These are phyloP conservation scores for Globisporangium parvum DNA, from an alignment of 352 stramenopile species.

Conservation along the genomic window DNA sequence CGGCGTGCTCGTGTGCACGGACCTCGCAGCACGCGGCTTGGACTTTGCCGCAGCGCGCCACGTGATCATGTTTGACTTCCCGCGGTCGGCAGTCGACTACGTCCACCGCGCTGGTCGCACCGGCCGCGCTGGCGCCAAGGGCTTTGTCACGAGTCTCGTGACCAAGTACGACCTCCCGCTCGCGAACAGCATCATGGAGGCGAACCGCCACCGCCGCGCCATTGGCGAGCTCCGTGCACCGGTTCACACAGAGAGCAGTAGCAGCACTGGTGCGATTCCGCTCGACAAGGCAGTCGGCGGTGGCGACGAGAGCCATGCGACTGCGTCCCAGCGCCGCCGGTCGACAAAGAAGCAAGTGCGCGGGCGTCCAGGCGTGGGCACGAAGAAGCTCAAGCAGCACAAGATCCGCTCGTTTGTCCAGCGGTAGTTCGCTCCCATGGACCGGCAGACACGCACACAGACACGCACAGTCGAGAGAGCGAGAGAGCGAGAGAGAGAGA, in stretches of 20 bases:
- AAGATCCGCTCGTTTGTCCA: constrained; percentile 33
- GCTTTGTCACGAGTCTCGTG: constrained; percentile 69
- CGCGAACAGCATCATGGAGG: constrained; percentile 57
- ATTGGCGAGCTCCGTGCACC: constrained; percentile 43
- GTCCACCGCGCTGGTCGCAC: constrained; percentile 88
- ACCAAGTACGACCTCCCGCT: constrained; percentile 66
- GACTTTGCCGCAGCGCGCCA: constrained; percentile 87
- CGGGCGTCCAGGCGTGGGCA: constrained; percentile 25
- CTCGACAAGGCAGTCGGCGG: constrained; percentile 4
- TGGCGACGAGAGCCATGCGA: background rate
- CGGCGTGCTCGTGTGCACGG: constrained; percentile 89
- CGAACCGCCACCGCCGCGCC: constrained; percentile 46
- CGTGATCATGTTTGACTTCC: constrained; percentile 94
- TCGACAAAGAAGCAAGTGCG: constrained; percentile 11
- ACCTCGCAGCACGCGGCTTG: constrained; percentile 89
- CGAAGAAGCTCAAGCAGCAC: constrained; percentile 52
- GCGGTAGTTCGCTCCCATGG: background rate
- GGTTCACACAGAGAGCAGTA: background rate
- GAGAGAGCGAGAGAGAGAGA: background rate
- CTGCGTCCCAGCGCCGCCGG: background rate
- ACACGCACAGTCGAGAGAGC: background rate
- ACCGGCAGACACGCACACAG: background rate
- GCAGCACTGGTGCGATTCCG: constrained; percentile 12
- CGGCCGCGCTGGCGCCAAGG: constrained; percentile 45
- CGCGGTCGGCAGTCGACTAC: constrained; percentile 89